phyloP scores from a whole-genome alignment of 306 rosid species.

The Medicago truncatula region MtrunA17r5.0-ANR NC_053045.1:39523501-39524000 shows the following conservation, averaged over 20 bases:
- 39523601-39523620: slow-evolving; percentile 58
- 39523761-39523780: slow-evolving; percentile 95
- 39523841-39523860: slow-evolving; percentile 78
- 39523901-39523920: slow-evolving; percentile 47
- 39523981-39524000: slow-evolving; percentile 65
- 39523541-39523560: slow-evolving; percentile 78
- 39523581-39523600: slow-evolving; percentile 67
- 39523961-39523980: slow-evolving; percentile 75
- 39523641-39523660: slow-evolving; percentile 55
- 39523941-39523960: slow-evolving; percentile 58
- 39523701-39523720: slow-evolving; percentile 56
- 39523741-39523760: slow-evolving; percentile 84
- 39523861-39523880: slow-evolving; percentile 60
- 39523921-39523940: slow-evolving; percentile 54
- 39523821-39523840: slow-evolving; percentile 83
- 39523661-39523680: slow-evolving; percentile 57
- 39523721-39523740: slow-evolving; percentile 85
- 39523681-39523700: slow-evolving; percentile 78
- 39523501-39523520: slow-evolving; percentile 75
- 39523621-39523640: slow-evolving; percentile 58
- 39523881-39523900: slow-evolving; percentile 49
- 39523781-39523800: slow-evolving; percentile 82
- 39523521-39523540: slow-evolving; percentile 82
- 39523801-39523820: slow-evolving; percentile 73
- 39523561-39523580: slow-evolving; percentile 80